Conservation (phyloP, 305 asterid species). For the Solanum hybrid region DNA sequence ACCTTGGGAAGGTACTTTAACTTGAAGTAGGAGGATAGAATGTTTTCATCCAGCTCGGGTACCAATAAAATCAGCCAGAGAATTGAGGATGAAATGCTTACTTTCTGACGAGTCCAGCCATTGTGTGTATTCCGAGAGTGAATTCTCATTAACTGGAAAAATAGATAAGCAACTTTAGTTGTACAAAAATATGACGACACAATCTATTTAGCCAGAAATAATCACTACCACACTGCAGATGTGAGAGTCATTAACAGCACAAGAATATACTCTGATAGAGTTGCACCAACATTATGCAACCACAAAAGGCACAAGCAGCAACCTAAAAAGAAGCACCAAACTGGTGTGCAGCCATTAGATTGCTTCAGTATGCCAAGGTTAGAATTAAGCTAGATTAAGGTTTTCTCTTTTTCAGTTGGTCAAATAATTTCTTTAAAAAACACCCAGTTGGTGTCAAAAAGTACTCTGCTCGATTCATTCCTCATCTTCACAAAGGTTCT, state of each 20-base stretch:
- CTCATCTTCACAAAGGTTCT: neutral
- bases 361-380: neutral
- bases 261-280: neutral
- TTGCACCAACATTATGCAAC: neutral
- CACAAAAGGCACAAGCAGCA: neutral
- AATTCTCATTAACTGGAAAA: conserved; percentile 69
- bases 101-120: conserved; percentile 96
- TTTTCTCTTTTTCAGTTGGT: neutral
- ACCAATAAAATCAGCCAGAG: neutral
- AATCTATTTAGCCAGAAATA: neutral
- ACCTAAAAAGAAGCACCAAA: neutral
- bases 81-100: conserved; percentile 22
- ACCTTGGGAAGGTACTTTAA: neutral
- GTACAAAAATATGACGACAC: neutral
- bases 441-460: neutral
- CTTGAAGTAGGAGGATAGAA: neutral
- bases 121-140: conserved; percentile 68
- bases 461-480: neutral
- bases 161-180: conserved; percentile 16
- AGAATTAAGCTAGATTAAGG: neutral
- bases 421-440: neutral
- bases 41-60: neutral
- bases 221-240: neutral
- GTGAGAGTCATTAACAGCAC: neutral
- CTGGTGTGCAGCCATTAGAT: neutral